These are phyloP conservation scores for Thalassiosira profunda DNA, from an alignment of 108 stramenopile genomes.

Conservation along the genomic window DNA sequence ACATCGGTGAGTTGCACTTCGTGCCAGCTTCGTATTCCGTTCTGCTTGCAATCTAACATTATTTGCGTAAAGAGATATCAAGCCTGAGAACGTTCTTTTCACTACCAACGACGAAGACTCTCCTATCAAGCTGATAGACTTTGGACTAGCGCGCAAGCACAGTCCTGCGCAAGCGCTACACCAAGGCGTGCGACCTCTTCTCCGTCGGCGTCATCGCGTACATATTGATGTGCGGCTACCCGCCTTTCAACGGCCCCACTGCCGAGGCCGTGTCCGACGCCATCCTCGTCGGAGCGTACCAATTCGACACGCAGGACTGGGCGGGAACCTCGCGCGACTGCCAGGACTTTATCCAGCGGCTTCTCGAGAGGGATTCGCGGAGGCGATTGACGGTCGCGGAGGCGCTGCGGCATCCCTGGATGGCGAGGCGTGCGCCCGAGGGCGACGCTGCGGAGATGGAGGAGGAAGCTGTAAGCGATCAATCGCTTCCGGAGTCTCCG, in stretches of 20 bases:
- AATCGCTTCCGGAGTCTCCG: too few relatives aligned
- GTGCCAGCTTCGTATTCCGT: too few relatives aligned
- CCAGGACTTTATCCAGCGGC: conserved; percentile 50
- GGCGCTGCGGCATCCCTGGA: conserved; percentile 50
- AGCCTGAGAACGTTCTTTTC: conserved; percentile 84
- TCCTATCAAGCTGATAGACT: conserved; percentile 73
- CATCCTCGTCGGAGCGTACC: neutral
- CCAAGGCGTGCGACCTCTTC: too few relatives aligned
- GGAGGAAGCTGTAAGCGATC: too few relatives aligned
- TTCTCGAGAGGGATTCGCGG: conserved; percentile 45
- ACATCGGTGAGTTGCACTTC: too few relatives aligned
- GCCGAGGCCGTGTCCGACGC: conserved; percentile 5
- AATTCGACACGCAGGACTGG: conserved; percentile 12
- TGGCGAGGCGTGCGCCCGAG: conserved; percentile 2
- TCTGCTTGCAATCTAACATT: too few relatives aligned
- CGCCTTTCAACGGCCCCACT: conserved; percentile 47
- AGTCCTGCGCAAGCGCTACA: conserved; percentile 65
- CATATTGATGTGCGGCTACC: conserved; percentile 72
- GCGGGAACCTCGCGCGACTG: conserved; percentile 3
- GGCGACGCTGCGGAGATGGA: too few relatives aligned
- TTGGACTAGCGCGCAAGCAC: conserved; percentile 56
- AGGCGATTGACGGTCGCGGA: conserved; percentile 25
- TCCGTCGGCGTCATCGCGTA: conserved; percentile 75
- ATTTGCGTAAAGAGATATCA: too few relatives aligned
- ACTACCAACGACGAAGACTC: conserved; percentile 32